These are phyloP conservation scores for Hibiscus syriacus DNA, from an alignment of 345 rosid species.

Conservation along the genomic window DNA sequence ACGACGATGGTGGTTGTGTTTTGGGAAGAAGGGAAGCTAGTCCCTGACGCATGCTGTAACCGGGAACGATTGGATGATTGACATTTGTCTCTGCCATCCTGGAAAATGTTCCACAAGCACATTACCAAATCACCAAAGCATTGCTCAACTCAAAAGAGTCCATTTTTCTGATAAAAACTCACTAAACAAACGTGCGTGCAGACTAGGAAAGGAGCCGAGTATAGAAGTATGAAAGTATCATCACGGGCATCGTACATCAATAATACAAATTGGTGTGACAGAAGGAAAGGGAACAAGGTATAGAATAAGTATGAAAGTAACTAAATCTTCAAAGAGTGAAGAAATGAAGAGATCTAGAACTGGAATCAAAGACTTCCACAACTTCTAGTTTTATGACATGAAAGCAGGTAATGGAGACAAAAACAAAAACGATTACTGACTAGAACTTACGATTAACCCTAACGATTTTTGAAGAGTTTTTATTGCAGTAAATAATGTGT, in stretches of 20 bases:
- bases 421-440: not conserved
- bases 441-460: no score
- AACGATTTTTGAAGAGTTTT: not conserved
- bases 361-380: not conserved
- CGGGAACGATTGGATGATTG: conserved; percentile 30
- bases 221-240: not conserved
- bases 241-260: not conserved
- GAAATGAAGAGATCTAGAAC: not conserved
- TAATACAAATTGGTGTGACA: not conserved
- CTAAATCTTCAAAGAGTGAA: not conserved
- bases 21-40: conserved; percentile 48
- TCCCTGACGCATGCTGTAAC: conserved; percentile 29
- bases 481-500: not conserved
- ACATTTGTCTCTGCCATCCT: conserved; percentile 37
- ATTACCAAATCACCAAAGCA: not conserved
- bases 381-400: not conserved
- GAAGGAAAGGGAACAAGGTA: not conserved
- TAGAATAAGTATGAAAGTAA: not conserved
- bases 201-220: not conserved
- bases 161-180: not conserved
- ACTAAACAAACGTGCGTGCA: not conserved
- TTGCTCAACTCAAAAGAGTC: not conserved
- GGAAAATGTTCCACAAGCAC: conserved; percentile 13
- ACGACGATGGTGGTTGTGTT: conserved; percentile 41
- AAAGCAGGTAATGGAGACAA: not conserved